Conservation (phyloP, 768 basidiomycete genomes). For the Kwoniella dendrophila region DNA sequence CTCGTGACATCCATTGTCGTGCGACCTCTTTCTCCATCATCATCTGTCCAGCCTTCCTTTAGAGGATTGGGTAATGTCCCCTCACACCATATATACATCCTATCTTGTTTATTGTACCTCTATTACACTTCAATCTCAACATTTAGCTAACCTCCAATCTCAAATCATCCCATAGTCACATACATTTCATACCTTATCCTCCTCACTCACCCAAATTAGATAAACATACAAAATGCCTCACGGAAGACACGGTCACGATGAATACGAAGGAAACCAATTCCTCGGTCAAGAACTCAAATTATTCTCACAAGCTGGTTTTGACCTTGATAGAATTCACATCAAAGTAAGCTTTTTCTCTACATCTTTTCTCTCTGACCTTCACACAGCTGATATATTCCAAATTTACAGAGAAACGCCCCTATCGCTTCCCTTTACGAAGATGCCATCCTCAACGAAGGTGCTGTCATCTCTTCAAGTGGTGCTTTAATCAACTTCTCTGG, state of each 20-base stretch:
- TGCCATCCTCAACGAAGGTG: conserved; percentile 96
- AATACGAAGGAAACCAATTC: conserved; percentile 57
- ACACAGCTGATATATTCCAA: neutral
- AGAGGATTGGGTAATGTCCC: neutral
- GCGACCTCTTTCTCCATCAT: neutral
- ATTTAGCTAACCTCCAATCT: too few species aligned
- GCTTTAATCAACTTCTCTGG: conserved; percentile 99
- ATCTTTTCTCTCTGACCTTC: neutral
- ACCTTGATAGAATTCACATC: conserved; percentile 95
- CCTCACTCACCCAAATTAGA: too few species aligned
- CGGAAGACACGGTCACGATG: conserved; percentile 44
- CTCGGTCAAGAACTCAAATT: conserved; percentile 91
- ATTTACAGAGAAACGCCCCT: conserved; percentile 53
- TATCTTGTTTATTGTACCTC: neutral
- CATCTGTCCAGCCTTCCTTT: neutral
- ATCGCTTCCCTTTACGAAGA: conserved; percentile 90
- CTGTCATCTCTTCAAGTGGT: conserved; percentile 92
- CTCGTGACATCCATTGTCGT: conserved; percentile 6
- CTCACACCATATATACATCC: neutral
- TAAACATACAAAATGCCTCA: conserved; percentile 27
- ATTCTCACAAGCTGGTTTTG: conserved; percentile 98
- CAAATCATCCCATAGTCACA: too few species aligned
- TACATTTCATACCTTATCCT: too few species aligned
- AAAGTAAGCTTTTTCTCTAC: conserved; percentile 56
- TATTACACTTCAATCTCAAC: too few species aligned